Evolutionary conservation across 2,329 filamentous ascomycete species (phyloP), one percentile per base, ranked within the genome.

Genomic region (Sarocladiaceae sp.): DNA sequence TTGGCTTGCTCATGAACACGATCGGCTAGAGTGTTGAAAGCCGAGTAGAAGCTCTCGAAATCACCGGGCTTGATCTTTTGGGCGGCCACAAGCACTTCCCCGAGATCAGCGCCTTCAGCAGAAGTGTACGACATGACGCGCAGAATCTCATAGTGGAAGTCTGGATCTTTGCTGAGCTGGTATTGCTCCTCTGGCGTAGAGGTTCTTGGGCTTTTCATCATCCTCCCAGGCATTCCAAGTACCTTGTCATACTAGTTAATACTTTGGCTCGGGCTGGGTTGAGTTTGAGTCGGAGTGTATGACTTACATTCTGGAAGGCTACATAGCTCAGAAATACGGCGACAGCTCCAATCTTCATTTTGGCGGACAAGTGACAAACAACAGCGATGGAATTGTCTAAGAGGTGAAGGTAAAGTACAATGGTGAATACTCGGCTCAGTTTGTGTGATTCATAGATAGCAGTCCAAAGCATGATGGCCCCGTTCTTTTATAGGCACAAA

Each of bases 11-110:
- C 27, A 27, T 56, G 43, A 10, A 49, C 47, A 10, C 47, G 48
- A 7, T 33, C 51, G 18, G 58, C 58, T 5, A 60, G 49, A 2
- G 19, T 23, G 35, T 53, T 34, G 11, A 60, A 60, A 1, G 49
- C 48, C 1, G 47, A 11, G 6, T 50, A 50, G 31, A 48, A 60
- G 45, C 54, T 58, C 13, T 53, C 51, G 3, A 58, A 50, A 20
- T 59, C 48, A 1, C 51, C 48, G 0, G 53, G 40, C 13, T 49
- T 47, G 27, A 61, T 56, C 12, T 55, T 47, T n/a, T 54, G 53
- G 3, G 57, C 58, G 1, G 55, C 56, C 13, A 52, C 53, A 3
- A 69, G 53, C 0, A 67, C 54, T n/a, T 65, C 61, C 15, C 55
- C 58, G 0, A 62, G 53, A 19, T 63, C 57, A 11, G 56, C 46